Evolutionary conservation across 2,329 filamentous ascomycete genomes (phyloP), one percentile per base, ranked within the genome.

Genomic region (Cladosporium sp.): DNA sequence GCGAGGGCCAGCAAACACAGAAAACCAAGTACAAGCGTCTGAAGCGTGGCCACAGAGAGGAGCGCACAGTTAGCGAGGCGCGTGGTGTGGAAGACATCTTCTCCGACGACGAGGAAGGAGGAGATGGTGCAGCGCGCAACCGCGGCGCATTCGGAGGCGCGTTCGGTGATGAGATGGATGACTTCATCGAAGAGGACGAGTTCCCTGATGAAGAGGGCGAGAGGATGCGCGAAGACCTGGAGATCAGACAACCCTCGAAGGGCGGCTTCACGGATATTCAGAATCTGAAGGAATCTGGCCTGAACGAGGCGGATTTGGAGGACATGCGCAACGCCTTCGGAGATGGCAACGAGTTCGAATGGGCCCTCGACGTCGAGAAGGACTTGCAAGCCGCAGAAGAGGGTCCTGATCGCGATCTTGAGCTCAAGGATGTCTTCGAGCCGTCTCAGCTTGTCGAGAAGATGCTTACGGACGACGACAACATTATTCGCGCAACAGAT

Each of bases 361-460:
- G 96, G 89, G 95, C 94, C 10, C 82, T 99, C 58, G 91, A 94
- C 62, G 84, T 94, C 74, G 93, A 98, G 78, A 91, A 95, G 55
- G 90, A 93, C 59, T 90, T 93, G 70, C 85, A 88, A 66, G 92
- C 96, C 70, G 89, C 92, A 58, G 88, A 90, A 66, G 85, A 91
- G 70, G 86, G 89, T 67, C 91, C 92, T 68, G 92, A 96, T 71
- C 91, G 93, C 73, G 89, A 90, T 54, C 87, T 98, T 51, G 92
- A 97, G 78, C 86, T 99, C 69, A 97, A 98, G 81, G 94, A 99
- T 76, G 94, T 99, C 60, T 99, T 99, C 74, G 95, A 99, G 79
- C 95, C 95, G 0, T 96, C 93, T 2, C 93, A 99, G 77, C 86
- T 99, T 47, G 89, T 90, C 65, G 95, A 99, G 80, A 94, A 92